Evolutionary conservation across 202 grass and related monocot species (phyloP), one percentile per base, ranked within the genome.

Genomic region (Zoysia matrella): DNA sequence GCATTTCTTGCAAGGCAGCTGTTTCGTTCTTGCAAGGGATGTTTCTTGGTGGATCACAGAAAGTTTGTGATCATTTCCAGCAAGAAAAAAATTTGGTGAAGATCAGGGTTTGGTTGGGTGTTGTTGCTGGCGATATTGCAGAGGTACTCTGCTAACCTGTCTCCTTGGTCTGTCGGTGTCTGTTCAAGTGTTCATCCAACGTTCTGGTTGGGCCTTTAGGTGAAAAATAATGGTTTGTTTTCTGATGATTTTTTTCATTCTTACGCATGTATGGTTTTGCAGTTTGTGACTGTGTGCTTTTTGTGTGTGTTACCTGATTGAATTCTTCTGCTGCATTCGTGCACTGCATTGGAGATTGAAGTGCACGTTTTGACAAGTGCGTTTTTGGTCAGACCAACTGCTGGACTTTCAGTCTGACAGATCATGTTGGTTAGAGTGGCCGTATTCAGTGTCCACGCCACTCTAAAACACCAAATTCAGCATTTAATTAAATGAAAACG

Each of bases 1-100:
- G 67, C 52, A 69, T 89, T 86, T 82, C 83, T 86, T 89, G 83
- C 83, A 82, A 78, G 83, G 12, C 47, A 82, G 72, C 57, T 47
- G 4, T 60, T 68, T 46, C 11, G 67, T 52, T 74, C 52, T 22
- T 80, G 79, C 67, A 78, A 36, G 83, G 22, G 39, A 56, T 7
- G 54, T 53, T 61, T 43, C 22, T 52, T 13, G 22, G 48, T 67
- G 11, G 61, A n/a, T 89, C 87, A 89, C 83, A 62, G 36, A 78
- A 82, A 86, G 73, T 41, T 55, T 56, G 53, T 86, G 83, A 11
- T 60, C 48, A 7, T 22, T 22, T 22, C 22, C 22, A 22, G 22
- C 22, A 22, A 22, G 22, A 22, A 22, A 22, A 22, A 22, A 22
- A 22, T 0, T 22, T 22, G 22, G 22, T 22, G 22, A 22, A 22